Evolutionary conservation across 345 rosid species (phyloP), one percentile per base, ranked within the genome.

Genomic region (thale cress (Arabidopsis thaliana)): DNA sequence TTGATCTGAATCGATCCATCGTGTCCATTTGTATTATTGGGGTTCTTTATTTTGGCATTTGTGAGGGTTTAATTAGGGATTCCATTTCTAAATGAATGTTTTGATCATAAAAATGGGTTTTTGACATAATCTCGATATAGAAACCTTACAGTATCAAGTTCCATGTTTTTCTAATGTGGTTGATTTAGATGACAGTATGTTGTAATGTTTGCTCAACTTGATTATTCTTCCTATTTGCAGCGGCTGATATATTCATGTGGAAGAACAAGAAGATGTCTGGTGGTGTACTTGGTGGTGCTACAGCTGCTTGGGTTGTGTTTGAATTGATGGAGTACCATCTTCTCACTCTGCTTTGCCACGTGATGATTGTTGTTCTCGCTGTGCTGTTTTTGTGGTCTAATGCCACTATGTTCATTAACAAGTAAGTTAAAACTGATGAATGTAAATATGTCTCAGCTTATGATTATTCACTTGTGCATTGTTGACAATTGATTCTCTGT

Each of bases 241-340:
- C 89, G 50, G 97, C 97, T 3, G 98, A 96, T 65, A 76, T 96
- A 59, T 85, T 96, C 80, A 84, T 95, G 59, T 95, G 99, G 99
- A 92, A 94, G 88, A 84, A 90, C 80, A 95, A 95, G 82, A 95
- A 95, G 89, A 71, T 91, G 72, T 96, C 99, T 0, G 93, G 82
- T 0, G 91, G 90, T 78, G 92, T 87, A 2, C 93, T 96, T 59
- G 97, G 95, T 57, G 86, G 82, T 20, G 98, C 91, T 8, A 93
- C 99, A n/a, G 92, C 74, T 1, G 68, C 85, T 0, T 96, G 97
- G 97, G 82, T 88, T 76, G 80, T 96, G 41, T 89, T 95, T 82
- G 97, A 95, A 67, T 69, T 89, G 86, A 75, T 92, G 51, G 90
- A 95, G 59, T 92, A 85, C 63, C 87, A 91, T 53, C 87, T 96